Evolutionary conservation across 306 rosid genomes (phyloP).

Genomic region (Alnus glutinosa): DNA sequence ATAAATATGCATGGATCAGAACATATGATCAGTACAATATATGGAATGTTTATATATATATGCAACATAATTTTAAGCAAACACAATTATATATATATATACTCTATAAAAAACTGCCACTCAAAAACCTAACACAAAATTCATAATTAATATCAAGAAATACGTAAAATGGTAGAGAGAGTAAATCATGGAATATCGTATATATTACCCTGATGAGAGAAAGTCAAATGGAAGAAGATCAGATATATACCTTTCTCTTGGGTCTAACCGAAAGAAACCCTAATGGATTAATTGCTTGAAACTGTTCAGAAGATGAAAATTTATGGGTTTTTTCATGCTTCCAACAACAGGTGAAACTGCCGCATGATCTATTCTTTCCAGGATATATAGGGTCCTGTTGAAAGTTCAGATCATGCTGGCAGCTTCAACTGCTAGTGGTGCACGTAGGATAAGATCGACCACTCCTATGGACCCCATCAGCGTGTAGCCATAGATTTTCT

Average conservation of each 20-base stretch:
- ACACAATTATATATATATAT: neutral
- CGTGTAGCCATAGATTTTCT: too few species aligned
- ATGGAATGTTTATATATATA: too few species aligned
- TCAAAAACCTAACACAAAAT: neutral
- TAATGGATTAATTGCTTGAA: slow-evolving; percentile 8
- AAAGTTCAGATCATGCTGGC: slow-evolving; percentile 91
- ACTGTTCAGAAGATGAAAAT: neutral
- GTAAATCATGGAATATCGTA: neutral
- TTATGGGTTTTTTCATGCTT: slow-evolving; percentile 42
- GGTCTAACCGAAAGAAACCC: slow-evolving; percentile 11
- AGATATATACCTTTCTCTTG: slow-evolving; percentile 7
- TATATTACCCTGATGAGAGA: too few species aligned
- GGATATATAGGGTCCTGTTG: slow-evolving; percentile 9
- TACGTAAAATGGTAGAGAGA: neutral
- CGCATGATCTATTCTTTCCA: slow-evolving; percentile 66
- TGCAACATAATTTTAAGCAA: too few species aligned
- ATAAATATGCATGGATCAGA: neutral
- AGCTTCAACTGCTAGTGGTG: slow-evolving; percentile 76
- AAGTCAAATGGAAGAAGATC: neutral
- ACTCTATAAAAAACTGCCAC: neutral
- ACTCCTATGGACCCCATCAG: too few species aligned
- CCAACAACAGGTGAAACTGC: slow-evolving; percentile 73
- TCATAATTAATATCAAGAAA: neutral
- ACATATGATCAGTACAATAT: too few species aligned
- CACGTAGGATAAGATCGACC: slow-evolving; percentile 27